A percentile compares a stretch with the other conserved stretches of the same genome.
Evolutionary conservation across 129 eudicot species (phyloP).

Genomic region (Escallonia rubra): DNA sequence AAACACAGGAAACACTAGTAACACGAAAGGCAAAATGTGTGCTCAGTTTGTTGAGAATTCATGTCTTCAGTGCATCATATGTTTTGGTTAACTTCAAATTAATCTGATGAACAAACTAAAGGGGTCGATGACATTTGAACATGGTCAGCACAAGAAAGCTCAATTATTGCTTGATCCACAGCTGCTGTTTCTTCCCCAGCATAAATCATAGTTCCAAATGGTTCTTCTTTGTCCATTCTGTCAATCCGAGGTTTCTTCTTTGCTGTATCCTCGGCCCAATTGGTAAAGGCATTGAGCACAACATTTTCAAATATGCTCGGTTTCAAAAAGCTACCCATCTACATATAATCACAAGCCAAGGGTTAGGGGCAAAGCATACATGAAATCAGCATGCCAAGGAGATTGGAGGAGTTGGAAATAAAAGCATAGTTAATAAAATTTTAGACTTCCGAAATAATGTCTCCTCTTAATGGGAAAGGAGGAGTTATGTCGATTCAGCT

Average conservation of each 20-base stretch:
- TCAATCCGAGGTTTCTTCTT: background rate
- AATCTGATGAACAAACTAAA: too few species aligned
- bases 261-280: constrained; percentile 22
- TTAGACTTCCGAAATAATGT: background rate
- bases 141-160: constrained; percentile 14
- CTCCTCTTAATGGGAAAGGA: background rate
- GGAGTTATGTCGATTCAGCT: background rate
- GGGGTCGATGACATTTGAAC: background rate
- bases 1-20: constrained; percentile 10
- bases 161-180: constrained; percentile 14
- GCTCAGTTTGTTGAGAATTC: too few species aligned
- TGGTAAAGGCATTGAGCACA: constrained; percentile 13
- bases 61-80: too few species aligned
- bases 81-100: too few species aligned
- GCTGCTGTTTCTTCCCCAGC: constrained; percentile 5
- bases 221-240: constrained; percentile 23
- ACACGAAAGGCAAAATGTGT: background rate
- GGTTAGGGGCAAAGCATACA: background rate
- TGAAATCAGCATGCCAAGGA: background rate
- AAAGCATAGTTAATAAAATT: too few species aligned
- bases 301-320: constrained; percentile 37
- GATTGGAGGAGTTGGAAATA: background rate
- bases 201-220: background rate
- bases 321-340: constrained; percentile 75
- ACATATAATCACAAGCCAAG: background rate